Base-by-base conservation (phyloP, 1,284 basidiomycete genomes). In the Leccinum solheimii region DNA sequence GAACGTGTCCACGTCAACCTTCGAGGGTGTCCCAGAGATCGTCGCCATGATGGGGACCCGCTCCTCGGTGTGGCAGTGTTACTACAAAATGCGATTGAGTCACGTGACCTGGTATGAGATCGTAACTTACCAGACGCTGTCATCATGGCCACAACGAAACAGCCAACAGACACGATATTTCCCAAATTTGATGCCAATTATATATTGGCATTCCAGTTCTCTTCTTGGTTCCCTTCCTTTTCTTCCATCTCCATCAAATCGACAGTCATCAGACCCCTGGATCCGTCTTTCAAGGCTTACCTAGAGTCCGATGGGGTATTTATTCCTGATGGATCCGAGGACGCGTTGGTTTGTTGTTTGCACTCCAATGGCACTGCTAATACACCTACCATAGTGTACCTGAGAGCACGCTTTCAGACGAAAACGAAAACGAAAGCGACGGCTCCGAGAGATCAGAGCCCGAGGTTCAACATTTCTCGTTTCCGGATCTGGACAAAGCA, bases 151-250 rank as follows among this genome's bases (percentile, higher is more conserved):
- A 45, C 21, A 8, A 38, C 38, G 14, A 21, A 10, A 10, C 32
- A 32, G 21, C 27, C 16, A 58, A 6, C 9, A 14, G 56, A 55
- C 14, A 27, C 48, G 8, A 16, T 64, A 4, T 74, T 72, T 45
- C 71, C 74, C 21, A n/a, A 57, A 26, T 48, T 64, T 19, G 48
- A 59, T 53, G 60, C 72, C 56, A 59, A 50, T 40, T 72, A 88
- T 70, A 79, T 94, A 59, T 81, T 92, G 56, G 80, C 86, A 1
- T 92, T 93, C 68, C 91, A 94, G 64, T 94, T 95, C 70, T 94
- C 92, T 2, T 83, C 86, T 3, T 98, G 96, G 96, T 95, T 95
- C 70, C 86, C 91, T 2, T 75, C 73, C 6, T 96, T 95, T 73
- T 80, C 86, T 23, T 78, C 80, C 19, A 71, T 87, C 49, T 90